These are phyloP conservation scores for Barnettozyma botsteinii DNA, from an alignment of 805 yeast species.

Conservation along the genomic window DNA sequence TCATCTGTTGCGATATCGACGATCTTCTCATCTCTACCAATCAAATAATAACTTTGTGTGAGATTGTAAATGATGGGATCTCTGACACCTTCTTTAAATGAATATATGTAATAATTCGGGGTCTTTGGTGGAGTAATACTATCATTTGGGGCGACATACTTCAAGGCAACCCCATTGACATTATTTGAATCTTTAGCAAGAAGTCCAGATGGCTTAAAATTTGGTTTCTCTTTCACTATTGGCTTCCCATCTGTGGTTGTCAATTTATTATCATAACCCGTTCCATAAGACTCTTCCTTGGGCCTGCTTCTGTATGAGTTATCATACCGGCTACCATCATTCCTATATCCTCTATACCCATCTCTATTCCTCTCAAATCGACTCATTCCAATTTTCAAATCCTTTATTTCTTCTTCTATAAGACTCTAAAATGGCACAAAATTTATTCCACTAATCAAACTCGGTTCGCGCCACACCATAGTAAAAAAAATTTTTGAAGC, in stretches of 20 bases:
- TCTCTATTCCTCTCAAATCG: not conserved
- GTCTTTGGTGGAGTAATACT: slow-evolving; percentile 26
- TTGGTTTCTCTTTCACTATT: slow-evolving; percentile 23
- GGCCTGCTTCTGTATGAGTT: not conserved
- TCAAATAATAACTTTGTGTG: slow-evolving; percentile 26
- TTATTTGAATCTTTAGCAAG: slow-evolving; percentile 36
- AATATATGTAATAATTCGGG: slow-evolving; percentile 25
- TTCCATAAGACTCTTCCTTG: not conserved
- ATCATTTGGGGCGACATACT: slow-evolving; percentile 35
- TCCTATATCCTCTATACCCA: not conserved
- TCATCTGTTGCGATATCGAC: slow-evolving; percentile 34
- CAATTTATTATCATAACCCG: not conserved
- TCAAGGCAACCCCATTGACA: slow-evolving; percentile 31
- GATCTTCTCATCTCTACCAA: slow-evolving; percentile 33
- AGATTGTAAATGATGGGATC: slow-evolving; percentile 23
- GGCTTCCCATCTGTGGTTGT: not conserved
- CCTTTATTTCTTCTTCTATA: too few relatives aligned
- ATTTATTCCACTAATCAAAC: not conserved
- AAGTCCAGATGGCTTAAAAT: slow-evolving; percentile 38
- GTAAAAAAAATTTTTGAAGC: slow-evolving; percentile 4
- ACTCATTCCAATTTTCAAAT: not conserved
- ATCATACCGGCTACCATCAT: not conserved
- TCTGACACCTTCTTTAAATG: slow-evolving; percentile 26
- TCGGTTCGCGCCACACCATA: slow-evolving; percentile 5
- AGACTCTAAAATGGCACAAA: not conserved